phyloP scores from a whole-genome alignment of 257 asterid species.

The Eustoma russellianum region DNA sequence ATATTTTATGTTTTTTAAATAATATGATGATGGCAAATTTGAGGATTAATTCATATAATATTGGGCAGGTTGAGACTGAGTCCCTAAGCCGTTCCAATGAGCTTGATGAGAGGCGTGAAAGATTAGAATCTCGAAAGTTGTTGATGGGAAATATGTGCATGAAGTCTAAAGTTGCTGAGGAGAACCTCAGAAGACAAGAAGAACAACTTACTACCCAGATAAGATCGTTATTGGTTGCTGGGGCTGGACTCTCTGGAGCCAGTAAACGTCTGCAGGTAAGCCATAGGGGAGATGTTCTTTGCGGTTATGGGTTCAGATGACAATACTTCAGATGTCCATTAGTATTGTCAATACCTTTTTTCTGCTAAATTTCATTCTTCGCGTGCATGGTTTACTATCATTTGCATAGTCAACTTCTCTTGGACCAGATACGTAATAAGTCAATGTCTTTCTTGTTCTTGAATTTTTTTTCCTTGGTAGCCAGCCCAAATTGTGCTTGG shows the following conservation, averaged over 20 bases:
- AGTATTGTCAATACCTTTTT: too few species aligned
- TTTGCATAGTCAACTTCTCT: too few species aligned
- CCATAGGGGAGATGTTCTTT: not conserved
- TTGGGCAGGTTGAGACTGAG: conserved; percentile 63
- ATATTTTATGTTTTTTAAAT: conserved; percentile 1
- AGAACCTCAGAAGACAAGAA: conserved; percentile 78
- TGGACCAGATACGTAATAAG: too few species aligned
- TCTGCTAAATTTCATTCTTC: too few species aligned
- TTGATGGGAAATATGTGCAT: conserved; percentile 91
- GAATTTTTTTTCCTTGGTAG: too few species aligned
- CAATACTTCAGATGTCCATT: too few species aligned
- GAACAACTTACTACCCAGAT: conserved; percentile 75
- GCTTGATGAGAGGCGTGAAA: conserved; percentile 80
- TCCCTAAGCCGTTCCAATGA: conserved; percentile 61
- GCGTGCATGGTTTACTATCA: too few species aligned
- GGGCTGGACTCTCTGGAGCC: conserved; percentile 78
- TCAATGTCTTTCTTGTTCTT: too few species aligned
- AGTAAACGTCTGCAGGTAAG: conserved; percentile 70
- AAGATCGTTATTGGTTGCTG: conserved; percentile 69
- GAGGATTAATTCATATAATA: conserved; percentile 11
- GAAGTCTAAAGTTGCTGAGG: conserved; percentile 77
- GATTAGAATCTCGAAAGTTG: conserved; percentile 66
- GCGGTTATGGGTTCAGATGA: too few species aligned
- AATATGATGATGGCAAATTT: not conserved
- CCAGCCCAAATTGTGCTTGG: too few species aligned